A percentile compares a stretch with the other conserved stretches of the same genome.
These are phyloP conservation scores for Papiliotrema fonsecae DNA, from an alignment of 1,284 basidiomycete species.

Conservation along the genomic window DNA sequence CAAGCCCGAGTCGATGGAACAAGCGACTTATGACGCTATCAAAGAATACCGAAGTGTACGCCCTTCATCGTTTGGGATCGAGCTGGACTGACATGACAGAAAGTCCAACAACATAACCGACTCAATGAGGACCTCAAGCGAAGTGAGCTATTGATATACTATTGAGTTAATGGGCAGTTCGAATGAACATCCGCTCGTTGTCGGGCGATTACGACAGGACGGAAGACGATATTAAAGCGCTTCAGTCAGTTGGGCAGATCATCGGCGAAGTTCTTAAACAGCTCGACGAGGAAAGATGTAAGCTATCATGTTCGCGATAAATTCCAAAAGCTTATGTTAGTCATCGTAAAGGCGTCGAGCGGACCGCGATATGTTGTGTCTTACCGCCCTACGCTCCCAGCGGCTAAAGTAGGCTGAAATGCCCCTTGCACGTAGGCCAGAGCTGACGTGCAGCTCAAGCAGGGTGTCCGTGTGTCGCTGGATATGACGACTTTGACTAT, in stretches of 20 bases:
- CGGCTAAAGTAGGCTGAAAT: constrained; percentile 58
- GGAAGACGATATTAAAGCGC: constrained; percentile 98
- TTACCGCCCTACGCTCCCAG: constrained; percentile 87
- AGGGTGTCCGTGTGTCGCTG: constrained; percentile 90
- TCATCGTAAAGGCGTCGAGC: constrained; percentile 98
- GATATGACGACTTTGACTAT: constrained; percentile 99
- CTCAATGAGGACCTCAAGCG: constrained; percentile 80
- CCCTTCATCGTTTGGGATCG: background rate
- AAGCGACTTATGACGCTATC: constrained; percentile 47
- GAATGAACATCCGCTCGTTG: constrained; percentile 65
- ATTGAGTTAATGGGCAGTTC: constrained; percentile 26
- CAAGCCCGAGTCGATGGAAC: constrained; percentile 29
- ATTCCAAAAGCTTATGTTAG: constrained; percentile 50
- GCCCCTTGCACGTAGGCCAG: background rate
- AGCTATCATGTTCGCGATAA: constrained; percentile 36
- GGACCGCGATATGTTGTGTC: constrained; percentile 99
- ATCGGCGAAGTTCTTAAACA: constrained; percentile 99
- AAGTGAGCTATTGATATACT: constrained; percentile 53
- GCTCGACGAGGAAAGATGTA: constrained; percentile 94
- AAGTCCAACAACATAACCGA: constrained; percentile 81
- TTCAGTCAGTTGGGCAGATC: constrained; percentile 98
- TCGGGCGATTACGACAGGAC: constrained; percentile 91
- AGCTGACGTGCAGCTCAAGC: constrained; percentile 59
- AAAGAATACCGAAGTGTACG: constrained; percentile 47
- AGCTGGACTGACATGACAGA: constrained; percentile 53